phyloP scores from a whole-genome alignment of 345 rosid species.

The Rhodamnia argentea region DNA sequence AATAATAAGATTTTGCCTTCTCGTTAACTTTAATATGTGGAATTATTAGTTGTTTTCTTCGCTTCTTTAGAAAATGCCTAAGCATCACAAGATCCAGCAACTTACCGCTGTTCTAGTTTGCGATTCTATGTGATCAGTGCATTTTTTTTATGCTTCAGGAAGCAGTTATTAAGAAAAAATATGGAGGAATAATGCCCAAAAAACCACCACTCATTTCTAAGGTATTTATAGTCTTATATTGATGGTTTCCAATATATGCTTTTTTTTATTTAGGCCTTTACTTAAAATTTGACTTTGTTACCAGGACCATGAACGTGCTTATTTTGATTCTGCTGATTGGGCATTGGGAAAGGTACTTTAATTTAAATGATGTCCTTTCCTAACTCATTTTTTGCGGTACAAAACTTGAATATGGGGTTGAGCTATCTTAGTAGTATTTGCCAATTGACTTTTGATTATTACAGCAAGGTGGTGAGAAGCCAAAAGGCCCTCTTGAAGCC shows the following conservation, averaged over 20 bases:
- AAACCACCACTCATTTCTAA: constrained; percentile 99
- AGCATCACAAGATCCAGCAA: not conserved
- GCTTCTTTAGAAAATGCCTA: not conserved
- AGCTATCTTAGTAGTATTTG: not conserved
- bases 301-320: constrained; percentile 96
- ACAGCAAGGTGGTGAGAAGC: constrained; percentile 98
- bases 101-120: not conserved
- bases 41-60: not conserved
- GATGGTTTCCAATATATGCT: not conserved
- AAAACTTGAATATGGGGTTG: not conserved
- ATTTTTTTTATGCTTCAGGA: constrained; percentile 33
- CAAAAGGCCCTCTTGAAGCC: constrained; percentile 98
- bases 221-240: constrained; percentile 20
- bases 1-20: too few species aligned
- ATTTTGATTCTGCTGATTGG: constrained; percentile 99
- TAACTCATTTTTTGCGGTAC: not conserved
- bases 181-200: constrained; percentile 94
- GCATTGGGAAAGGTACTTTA: constrained; percentile 91
- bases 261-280: not conserved
- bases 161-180: constrained; percentile 65
- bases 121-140: not conserved
- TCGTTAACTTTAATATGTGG: not conserved
- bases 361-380: not conserved
- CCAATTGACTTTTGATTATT: constrained; percentile 1
- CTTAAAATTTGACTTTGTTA: constrained; percentile 7